These are phyloP conservation scores for Solanum virginianum DNA, from an alignment of 257 asterid species.

Conservation along the genomic window DNA sequence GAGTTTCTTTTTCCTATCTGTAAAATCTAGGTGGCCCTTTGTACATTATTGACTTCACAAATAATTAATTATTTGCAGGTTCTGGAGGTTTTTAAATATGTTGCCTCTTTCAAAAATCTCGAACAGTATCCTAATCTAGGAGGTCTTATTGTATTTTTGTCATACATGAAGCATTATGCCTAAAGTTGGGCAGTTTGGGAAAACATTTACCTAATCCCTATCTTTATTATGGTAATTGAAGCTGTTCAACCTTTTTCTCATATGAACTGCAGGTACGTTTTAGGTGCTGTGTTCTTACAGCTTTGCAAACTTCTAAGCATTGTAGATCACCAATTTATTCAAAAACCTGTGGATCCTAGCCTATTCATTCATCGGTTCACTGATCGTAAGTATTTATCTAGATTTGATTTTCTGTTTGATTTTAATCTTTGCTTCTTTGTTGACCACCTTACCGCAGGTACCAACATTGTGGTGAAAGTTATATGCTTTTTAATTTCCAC, in stretches of 20 bases:
- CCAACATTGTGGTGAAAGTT: neutral
- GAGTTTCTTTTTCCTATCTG: neutral
- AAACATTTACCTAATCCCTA: neutral
- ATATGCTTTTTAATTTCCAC: neutral
- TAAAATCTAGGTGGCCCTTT: neutral
- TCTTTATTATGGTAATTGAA: neutral
- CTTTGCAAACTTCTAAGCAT: constrained; percentile 68
- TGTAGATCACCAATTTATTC: constrained; percentile 36
- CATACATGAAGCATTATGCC: neutral
- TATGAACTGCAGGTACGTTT: constrained; percentile 44
- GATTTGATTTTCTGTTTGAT: neutral
- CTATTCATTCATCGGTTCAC: constrained; percentile 76
- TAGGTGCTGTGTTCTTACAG: constrained; percentile 80
- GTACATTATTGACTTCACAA: neutral
- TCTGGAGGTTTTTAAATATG: neutral
- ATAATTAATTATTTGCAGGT: neutral
- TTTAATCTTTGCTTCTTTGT: neutral
- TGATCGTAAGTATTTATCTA: constrained; percentile 34
- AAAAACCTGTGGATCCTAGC: constrained; percentile 80
- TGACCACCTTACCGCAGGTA: neutral
- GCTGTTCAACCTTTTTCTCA: neutral
- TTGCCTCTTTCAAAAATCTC: neutral
- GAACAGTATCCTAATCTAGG: neutral
- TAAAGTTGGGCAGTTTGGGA: neutral
- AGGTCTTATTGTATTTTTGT: neutral